phyloP scores from a whole-genome alignment of 441 rosid species.

The Oxalis stricta region DNA sequence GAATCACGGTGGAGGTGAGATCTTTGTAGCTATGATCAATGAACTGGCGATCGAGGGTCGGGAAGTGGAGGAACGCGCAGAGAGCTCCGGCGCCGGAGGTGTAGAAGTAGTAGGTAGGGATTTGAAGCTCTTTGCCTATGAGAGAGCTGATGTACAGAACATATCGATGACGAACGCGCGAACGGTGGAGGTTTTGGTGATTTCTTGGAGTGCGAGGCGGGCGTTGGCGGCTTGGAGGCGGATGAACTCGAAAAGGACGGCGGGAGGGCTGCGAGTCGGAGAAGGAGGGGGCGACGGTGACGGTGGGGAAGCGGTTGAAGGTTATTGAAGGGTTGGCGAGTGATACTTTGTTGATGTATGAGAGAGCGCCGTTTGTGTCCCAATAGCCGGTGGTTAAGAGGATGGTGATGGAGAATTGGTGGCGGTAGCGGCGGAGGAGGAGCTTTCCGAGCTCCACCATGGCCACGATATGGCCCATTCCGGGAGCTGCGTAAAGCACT shows the following conservation, averaged over 20 bases:
- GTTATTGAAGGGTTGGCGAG: not conserved
- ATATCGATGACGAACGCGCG: not conserved
- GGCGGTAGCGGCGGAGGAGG: not conserved
- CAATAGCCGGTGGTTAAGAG: not conserved
- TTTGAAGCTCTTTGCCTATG: not conserved
- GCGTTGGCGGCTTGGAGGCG: not conserved
- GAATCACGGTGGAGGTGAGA: not conserved
- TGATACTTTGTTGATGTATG: not conserved
- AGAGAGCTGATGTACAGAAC: not conserved
- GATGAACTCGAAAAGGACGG: not conserved
- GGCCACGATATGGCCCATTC: conserved; percentile 5
- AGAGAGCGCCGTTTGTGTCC: not conserved
- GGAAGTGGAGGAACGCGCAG: not conserved
- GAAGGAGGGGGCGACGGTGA: too few relatives aligned
- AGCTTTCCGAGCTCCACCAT: conserved; percentile 11
- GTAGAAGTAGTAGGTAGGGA: not conserved
- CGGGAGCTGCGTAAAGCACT: conserved; percentile 11
- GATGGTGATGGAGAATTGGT: not conserved
- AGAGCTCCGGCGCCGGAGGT: not conserved
- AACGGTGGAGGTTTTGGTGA: too few relatives aligned
- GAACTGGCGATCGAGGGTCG: not conserved
- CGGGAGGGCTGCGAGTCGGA: not conserved
- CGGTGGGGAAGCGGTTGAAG: not conserved
- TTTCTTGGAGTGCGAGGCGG: not conserved
- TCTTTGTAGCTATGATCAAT: not conserved